These are phyloP conservation scores for Metarhizium rileyi DNA, from an alignment of 2,329 filamentous ascomycete species.

Conservation along the genomic window DNA sequence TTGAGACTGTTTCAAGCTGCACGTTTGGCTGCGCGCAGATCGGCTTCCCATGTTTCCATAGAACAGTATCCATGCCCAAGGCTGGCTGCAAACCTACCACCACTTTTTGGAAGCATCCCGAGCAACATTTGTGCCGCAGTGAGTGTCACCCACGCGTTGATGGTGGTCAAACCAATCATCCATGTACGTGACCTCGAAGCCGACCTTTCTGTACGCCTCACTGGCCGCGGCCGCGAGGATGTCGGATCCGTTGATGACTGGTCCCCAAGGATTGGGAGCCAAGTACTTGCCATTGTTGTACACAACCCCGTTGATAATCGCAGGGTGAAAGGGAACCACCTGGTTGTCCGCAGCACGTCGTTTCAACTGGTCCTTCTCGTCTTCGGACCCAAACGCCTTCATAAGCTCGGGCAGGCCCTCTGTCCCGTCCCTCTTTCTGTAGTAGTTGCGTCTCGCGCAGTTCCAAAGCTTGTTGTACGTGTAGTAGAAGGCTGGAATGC, in stretches of 20 bases:
- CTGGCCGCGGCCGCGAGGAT: constrained; percentile 13
- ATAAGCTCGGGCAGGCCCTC: too few species aligned
- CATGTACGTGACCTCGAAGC: constrained; percentile 1
- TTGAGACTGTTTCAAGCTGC: too few species aligned
- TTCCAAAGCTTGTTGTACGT: neutral
- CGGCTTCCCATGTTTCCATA: too few species aligned
- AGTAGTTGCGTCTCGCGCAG: constrained; percentile 6
- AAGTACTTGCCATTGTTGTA: neutral
- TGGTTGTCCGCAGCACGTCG: too few species aligned
- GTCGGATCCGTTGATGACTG: constrained; percentile 11
- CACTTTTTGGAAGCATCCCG: constrained; percentile 7
- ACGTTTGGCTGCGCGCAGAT: too few species aligned
- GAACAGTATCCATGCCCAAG: too few species aligned
- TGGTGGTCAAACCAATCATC: constrained; percentile 13
- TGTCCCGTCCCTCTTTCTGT: too few species aligned
- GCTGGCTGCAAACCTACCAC: constrained; percentile 12
- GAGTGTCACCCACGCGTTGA: constrained; percentile 14
- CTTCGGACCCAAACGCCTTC: too few species aligned
- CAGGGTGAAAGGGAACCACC: constrained; percentile 1
- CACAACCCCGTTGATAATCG: neutral
- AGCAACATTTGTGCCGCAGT: constrained; percentile 14
- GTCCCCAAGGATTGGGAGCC: constrained; percentile 1
- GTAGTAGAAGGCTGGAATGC: constrained; percentile 14
- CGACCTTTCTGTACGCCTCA: constrained; percentile 13
- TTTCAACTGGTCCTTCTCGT: too few species aligned